Conservation (phyloP, 495 filamentous ascomycete genomes). For the Xylaria cubensis region DNA sequence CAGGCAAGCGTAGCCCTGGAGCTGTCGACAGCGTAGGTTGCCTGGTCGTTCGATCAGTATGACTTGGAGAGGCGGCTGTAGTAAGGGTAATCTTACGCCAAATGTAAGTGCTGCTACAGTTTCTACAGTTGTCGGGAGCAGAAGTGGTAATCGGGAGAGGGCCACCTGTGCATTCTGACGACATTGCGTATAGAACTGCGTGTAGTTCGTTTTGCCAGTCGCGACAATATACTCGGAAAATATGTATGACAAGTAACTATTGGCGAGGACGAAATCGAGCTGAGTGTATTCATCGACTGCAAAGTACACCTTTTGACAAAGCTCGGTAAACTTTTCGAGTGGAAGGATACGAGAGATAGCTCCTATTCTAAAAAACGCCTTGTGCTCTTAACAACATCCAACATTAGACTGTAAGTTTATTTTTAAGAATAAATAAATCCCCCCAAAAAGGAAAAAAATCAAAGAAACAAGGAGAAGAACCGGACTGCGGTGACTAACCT, state of each 20-base stretch:
- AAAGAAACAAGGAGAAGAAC: too few relatives aligned
- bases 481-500: slow-evolving; percentile 39
- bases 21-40: slow-evolving; percentile 41
- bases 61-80: too few relatives aligned
- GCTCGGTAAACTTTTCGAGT: slow-evolving; percentile 33
- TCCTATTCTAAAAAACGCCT: slow-evolving; percentile 21
- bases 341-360: slow-evolving; percentile 33
- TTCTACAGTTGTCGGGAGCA: slow-evolving; percentile 35
- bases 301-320: slow-evolving; percentile 40
- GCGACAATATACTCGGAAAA: slow-evolving; percentile 33
- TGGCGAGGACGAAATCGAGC: slow-evolving; percentile 37
- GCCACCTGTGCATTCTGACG: slow-evolving; percentile 29
- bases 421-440: too few relatives aligned
- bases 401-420: not conserved
- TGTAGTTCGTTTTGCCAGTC: slow-evolving; percentile 26
- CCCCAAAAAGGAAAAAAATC: too few relatives aligned
- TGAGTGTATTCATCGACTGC: slow-evolving; percentile 36
- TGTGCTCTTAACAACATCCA: slow-evolving; percentile 22
- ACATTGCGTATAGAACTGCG: slow-evolving; percentile 25
- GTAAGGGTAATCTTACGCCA: slow-evolving; percentile 25
- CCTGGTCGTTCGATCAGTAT: slow-evolving; percentile 32
- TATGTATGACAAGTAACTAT: slow-evolving; percentile 36
- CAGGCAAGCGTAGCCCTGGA: slow-evolving; percentile 34
- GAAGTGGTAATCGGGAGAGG: slow-evolving; percentile 32
- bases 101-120: slow-evolving; percentile 34